These are phyloP conservation scores for Lactarius akahatsu DNA, from an alignment of 768 basidiomycete species.

Conservation along the genomic window DNA sequence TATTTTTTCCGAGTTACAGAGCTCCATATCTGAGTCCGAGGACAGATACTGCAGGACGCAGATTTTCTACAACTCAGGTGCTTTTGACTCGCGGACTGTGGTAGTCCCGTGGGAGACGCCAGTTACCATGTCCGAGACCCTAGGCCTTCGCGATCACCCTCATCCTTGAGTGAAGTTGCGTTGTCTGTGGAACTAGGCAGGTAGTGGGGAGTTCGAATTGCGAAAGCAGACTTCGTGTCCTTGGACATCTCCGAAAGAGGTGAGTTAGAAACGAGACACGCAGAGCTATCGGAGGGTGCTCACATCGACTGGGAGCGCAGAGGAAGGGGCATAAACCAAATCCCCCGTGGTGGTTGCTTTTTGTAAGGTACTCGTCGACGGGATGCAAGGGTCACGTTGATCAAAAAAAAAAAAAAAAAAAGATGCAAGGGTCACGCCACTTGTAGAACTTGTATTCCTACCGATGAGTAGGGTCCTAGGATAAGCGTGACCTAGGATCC, in stretches of 20 bases:
- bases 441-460: not conserved
- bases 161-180: too few species aligned
- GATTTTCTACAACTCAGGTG: not conserved
- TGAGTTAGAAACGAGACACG: not conserved
- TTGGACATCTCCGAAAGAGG: not conserved
- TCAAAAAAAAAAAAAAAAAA: too few species aligned
- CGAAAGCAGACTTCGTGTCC: not conserved
- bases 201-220: not conserved
- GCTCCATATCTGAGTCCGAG: not conserved
- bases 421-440: not conserved
- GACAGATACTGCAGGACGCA: not conserved
- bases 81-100: not conserved
- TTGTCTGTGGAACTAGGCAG: not conserved
- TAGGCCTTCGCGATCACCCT: not conserved
- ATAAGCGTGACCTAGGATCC: not conserved
- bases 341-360: not conserved
- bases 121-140: not conserved
- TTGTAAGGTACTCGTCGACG: not conserved
- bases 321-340: not conserved
- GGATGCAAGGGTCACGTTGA: not conserved
- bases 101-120: not conserved
- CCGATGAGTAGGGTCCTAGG: not conserved
- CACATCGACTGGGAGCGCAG: not conserved
- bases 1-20: not conserved
- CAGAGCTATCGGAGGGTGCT: not conserved